These are phyloP conservation scores for Phaeosphaeria sp. DNA, from an alignment of 2,329 filamentous ascomycete genomes.

Conservation along the genomic window DNA sequence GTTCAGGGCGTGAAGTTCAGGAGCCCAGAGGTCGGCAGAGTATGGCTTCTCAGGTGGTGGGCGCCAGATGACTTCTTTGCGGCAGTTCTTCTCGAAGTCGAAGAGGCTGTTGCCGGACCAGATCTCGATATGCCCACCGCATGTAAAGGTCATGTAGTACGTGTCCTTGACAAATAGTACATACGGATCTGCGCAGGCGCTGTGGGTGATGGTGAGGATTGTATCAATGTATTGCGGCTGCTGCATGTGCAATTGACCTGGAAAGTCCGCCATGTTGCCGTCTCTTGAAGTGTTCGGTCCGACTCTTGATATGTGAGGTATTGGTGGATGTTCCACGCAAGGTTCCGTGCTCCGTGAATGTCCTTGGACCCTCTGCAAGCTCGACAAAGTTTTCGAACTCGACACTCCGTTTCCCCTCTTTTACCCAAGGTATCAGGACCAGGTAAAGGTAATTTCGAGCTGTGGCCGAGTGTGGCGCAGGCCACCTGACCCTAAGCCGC, in stretches of 20 bases:
- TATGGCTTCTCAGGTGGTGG: conserved; percentile 53
- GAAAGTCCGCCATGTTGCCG: conserved; percentile 18
- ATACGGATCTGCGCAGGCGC: conserved; percentile 54
- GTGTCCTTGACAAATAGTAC: conserved; percentile 51
- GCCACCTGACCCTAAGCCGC: conserved; percentile 6
- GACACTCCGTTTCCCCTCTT: background rate
- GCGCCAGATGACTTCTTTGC: conserved; percentile 52
- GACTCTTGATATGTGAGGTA: background rate
- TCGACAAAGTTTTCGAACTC: background rate
- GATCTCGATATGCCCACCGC: conserved; percentile 53
- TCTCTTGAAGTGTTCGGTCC: background rate
- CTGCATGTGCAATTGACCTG: conserved; percentile 26
- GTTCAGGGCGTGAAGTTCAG: conserved; percentile 60
- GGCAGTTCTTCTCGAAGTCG: conserved; percentile 47
- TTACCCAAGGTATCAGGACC: background rate
- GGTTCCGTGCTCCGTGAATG: background rate
- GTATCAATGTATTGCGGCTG: conserved; percentile 45
- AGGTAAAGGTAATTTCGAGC: conserved; percentile 6
- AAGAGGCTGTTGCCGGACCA: conserved; percentile 52
- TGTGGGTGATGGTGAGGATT: conserved; percentile 52
- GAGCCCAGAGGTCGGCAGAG: conserved; percentile 61
- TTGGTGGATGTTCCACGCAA: background rate
- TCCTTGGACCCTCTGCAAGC: background rate
- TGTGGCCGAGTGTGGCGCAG: conserved; percentile 11
- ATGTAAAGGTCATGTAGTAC: conserved; percentile 57